Evolutionary conservation across 2,329 filamentous ascomycete species (phyloP).

Genomic region (Daldinia sp.): DNA sequence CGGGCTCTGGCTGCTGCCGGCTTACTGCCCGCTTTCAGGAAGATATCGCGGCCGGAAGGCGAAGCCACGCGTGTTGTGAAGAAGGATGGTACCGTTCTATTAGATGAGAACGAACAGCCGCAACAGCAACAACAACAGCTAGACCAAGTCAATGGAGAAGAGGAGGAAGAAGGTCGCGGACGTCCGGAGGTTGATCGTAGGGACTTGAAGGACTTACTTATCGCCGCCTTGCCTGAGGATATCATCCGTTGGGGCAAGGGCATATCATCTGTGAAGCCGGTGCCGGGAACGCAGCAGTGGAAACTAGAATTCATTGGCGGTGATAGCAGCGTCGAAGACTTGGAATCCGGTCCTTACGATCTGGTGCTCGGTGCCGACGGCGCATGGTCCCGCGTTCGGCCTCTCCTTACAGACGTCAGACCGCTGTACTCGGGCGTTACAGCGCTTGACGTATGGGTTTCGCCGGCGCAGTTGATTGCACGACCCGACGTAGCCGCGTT

Average conservation of each 20-base stretch:
- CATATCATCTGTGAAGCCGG: conserved; percentile 25
- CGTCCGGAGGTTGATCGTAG: conserved; percentile 48
- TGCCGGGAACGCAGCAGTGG: conserved; percentile 26
- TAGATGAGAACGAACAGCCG: conserved; percentile 37
- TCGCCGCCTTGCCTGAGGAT: conserved; percentile 36
- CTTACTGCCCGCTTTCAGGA: conserved; percentile 47
- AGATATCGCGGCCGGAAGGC: conserved; percentile 42
- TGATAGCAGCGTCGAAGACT: neutral
- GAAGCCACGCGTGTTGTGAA: conserved; percentile 42
- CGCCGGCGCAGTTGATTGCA: conserved; percentile 45
- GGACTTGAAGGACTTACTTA: conserved; percentile 44
- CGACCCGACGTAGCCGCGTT: conserved; percentile 52
- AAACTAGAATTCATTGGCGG: conserved; percentile 18
- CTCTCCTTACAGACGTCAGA: conserved; percentile 46
- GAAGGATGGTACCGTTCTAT: conserved; percentile 46
- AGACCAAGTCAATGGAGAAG: neutral
- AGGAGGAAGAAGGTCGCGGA: conserved; percentile 28
- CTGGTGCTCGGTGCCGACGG: conserved; percentile 56
- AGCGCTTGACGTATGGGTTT: conserved; percentile 52
- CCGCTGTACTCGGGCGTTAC: conserved; percentile 58
- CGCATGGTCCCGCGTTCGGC: conserved; percentile 54
- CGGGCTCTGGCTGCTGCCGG: conserved; percentile 50
- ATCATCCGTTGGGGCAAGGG: conserved; percentile 44
- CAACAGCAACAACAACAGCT: neutral
- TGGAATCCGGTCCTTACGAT: conserved; percentile 45